A percentile compares a stretch with the other conserved stretches of the same genome.
Evolutionary conservation across 768 basidiomycete genomes (phyloP).

Genomic region (Butyriboletus loyo): DNA sequence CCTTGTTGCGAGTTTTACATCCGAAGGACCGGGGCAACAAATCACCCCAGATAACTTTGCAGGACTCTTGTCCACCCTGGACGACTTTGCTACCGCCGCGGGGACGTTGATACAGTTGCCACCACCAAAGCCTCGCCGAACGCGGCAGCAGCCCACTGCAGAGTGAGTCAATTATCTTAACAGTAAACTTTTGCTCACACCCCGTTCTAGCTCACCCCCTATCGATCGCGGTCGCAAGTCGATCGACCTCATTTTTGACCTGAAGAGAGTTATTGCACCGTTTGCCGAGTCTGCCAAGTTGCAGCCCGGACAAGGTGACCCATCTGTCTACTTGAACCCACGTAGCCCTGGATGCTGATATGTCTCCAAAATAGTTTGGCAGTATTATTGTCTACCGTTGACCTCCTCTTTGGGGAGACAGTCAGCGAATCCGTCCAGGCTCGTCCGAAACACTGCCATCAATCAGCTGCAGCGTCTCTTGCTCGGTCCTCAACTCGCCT

Average conservation of each 20-base stretch:
- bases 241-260: constrained; percentile 71
- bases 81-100: constrained; percentile 84
- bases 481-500: constrained; percentile 67
- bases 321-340: not conserved
- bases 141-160: constrained; percentile 46
- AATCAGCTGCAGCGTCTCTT: constrained; percentile 80
- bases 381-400: constrained; percentile 69
- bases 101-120: constrained; percentile 59
- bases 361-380: constrained; percentile 60
- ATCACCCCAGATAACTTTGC: constrained; percentile 77
- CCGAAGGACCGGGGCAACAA: constrained; percentile 56
- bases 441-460: constrained; percentile 79
- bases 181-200: not conserved
- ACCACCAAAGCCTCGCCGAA: constrained; percentile 50
- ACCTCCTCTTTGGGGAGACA: constrained; percentile 73
- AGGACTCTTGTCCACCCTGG: constrained; percentile 76
- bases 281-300: constrained; percentile 52
- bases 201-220: constrained; percentile 55
- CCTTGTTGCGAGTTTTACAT: constrained; percentile 63
- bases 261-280: constrained; percentile 62
- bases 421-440: constrained; percentile 78
- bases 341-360: constrained; percentile 3
- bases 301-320: constrained; percentile 31
- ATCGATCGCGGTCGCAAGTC: constrained; percentile 81
- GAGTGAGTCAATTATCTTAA: constrained; percentile 41